These are phyloP conservation scores for Silene uniflora DNA, from an alignment of 148 eudicot genomes.

Conservation along the genomic window DNA sequence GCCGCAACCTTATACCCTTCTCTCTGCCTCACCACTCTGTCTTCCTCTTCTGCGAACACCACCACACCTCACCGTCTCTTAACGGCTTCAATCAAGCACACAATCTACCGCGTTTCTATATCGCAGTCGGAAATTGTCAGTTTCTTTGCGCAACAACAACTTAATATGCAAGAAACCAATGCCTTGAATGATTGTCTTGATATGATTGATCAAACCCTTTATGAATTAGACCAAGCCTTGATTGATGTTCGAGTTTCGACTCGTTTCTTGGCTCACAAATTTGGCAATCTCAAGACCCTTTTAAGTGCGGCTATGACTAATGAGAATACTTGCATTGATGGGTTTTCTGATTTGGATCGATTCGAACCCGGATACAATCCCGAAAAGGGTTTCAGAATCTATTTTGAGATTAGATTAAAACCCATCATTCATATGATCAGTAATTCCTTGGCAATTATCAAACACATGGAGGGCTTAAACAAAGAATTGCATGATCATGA, in stretches of 20 bases:
- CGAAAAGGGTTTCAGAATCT: constrained; percentile 24
- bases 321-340: constrained; percentile 63
- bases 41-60: constrained; percentile 16
- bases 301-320: constrained; percentile 78
- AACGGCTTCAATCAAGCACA: constrained; percentile 36
- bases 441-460: constrained; percentile 51
- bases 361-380: background rate
- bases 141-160: constrained; percentile 25
- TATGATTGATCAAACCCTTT: constrained; percentile 55
- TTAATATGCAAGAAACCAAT: constrained; percentile 32
- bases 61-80: constrained; percentile 33
- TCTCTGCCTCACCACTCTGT: constrained; percentile 39
- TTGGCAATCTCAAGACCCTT: constrained; percentile 49
- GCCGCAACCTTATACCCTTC: constrained; percentile 41
- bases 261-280: background rate
- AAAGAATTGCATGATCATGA: background rate
- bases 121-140: constrained; percentile 14
- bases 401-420: constrained; percentile 36
- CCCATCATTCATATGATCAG: constrained; percentile 68
- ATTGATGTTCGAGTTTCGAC: constrained; percentile 20
- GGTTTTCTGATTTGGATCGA: constrained; percentile 44
- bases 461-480: constrained; percentile 33
- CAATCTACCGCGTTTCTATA: constrained; percentile 15
- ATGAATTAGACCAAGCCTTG: constrained; percentile 40
- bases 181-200: constrained; percentile 47